A percentile compares a stretch with the other conserved stretches of the same genome.
Conservation (phyloP, 2,329 filamentous ascomycete species). For the Botryotinia convoluta region DNA sequence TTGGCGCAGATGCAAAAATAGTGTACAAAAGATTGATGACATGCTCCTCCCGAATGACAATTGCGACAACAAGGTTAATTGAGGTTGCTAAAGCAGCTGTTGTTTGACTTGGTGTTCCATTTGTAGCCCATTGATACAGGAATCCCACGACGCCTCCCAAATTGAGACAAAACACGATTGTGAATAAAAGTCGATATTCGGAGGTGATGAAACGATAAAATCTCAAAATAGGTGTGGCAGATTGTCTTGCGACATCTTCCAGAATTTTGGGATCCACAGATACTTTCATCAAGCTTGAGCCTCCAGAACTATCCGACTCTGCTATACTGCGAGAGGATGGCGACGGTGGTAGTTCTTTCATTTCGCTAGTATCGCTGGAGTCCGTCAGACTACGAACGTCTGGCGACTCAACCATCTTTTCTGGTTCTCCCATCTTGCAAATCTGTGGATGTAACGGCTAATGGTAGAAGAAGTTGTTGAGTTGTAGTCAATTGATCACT, state of each 20-base stretch:
- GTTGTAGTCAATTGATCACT: neutral
- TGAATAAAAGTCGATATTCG: slow-evolving; percentile 55
- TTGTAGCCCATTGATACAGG: slow-evolving; percentile 27
- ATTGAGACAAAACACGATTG: slow-evolving; percentile 52
- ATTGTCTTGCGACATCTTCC: slow-evolving; percentile 15
- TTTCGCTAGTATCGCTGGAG: neutral
- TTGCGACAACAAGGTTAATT: slow-evolving; percentile 42
- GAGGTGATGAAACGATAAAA: slow-evolving; percentile 18
- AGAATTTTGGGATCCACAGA: slow-evolving; percentile 4
- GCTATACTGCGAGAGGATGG: neutral
- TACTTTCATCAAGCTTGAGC: slow-evolving; percentile 5
- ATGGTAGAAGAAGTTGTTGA: neutral
- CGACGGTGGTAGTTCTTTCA: neutral
- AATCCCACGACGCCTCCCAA: slow-evolving; percentile 41
- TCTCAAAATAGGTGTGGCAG: slow-evolving; percentile 4
- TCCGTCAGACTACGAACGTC: slow-evolving; percentile 1
- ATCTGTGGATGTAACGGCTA: neutral
- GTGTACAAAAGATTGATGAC: slow-evolving; percentile 52
- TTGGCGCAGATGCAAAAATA: slow-evolving; percentile 46
- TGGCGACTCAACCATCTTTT: neutral
- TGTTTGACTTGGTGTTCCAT: slow-evolving; percentile 6
- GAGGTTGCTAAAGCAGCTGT: slow-evolving; percentile 20
- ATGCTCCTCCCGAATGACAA: slow-evolving; percentile 53
- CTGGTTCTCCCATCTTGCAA: slow-evolving; percentile 4
- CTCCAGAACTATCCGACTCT: slow-evolving; percentile 3